Evolutionary conservation across 805 yeast genomes (phyloP), one percentile per base, ranked within the genome.

Genomic region (Ogataea parapolymorpha): DNA sequence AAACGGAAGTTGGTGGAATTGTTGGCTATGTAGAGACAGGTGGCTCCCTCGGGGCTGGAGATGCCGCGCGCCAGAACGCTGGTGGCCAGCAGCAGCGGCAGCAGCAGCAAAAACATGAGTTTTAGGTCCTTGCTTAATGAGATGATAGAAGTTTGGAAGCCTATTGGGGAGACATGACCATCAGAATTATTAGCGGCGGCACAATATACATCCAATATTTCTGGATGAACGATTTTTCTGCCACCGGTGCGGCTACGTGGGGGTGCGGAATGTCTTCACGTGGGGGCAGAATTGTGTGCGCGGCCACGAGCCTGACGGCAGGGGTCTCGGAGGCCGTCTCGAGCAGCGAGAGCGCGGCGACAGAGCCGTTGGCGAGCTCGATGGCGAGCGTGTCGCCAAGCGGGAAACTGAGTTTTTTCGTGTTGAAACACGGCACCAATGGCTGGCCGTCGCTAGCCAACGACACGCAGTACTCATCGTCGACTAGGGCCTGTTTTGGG

Each of bases 131-230:
- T 10, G 12, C 10, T n/a, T 27, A 6, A 5, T 27, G 33, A 14
- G 24, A 18, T 12, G 9, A n/a, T 15, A n/a, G 33, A 30, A 16
- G 24, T 12, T 6, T 10, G 32, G n/a, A 16, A 13, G 20, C 6
- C 35, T 39, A 41, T 40, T 50, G 49, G 16, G 55, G 56, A 7
- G 49, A 46, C 37, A 50, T 32, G 15, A 69, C 15, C 50, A 66
- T 43, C 41, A 71, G 41, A 27, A 75, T 45, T 9, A 77, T 35
- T 16, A 74, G 46, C 11, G 76, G 75, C 2, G 80, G 77, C 6
- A 76, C 76, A 18, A 80, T 63, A 56, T 74, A 78, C 70, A 76
- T 67, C 85, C 85, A 80, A 59, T 80, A 73, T 56, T 73, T 72
- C 54, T 79, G 83, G 13, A 79, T 61, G 59, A 77, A 79, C 5